A percentile compares a stretch with the other conserved stretches of the same genome.
These are phyloP conservation scores for Cyclotella sp. DNA, from an alignment of 108 stramenopile species.

Conservation along the genomic window DNA sequence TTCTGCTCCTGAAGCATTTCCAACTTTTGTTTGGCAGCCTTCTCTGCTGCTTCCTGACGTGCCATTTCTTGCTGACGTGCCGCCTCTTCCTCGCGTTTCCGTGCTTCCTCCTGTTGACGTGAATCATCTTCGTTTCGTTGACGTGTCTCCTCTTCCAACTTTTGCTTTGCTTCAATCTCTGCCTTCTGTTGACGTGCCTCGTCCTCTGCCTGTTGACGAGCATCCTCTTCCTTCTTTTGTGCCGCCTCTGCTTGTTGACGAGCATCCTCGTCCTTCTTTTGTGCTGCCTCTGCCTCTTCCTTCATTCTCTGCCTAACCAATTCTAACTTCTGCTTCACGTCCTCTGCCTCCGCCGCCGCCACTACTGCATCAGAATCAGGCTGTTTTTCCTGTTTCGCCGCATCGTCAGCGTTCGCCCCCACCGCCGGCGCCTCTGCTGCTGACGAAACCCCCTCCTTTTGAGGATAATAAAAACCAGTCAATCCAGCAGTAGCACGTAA, in stretches of 20 bases:
- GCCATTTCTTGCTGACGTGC: conserved; percentile 13
- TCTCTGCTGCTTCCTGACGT: not conserved
- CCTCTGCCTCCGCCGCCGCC: conserved; percentile 2
- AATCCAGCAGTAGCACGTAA: conserved; percentile 10
- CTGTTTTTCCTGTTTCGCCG: not conserved
- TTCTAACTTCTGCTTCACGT: conserved; percentile 12
- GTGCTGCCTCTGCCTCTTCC: conserved; percentile 10
- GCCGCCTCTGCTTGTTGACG: conserved; percentile 7
- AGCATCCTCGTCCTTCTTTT: conserved; percentile 1
- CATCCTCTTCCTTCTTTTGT: not conserved
- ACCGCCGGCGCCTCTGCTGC: no score
- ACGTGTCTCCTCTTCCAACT: not conserved
- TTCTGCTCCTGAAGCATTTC: not conserved
- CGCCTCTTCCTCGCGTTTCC: conserved; percentile 1
- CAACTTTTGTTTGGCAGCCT: not conserved
- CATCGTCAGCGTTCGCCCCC: no score
- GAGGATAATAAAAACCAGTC: conserved; percentile 7
- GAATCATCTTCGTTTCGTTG: not conserved
- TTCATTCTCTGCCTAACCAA: conserved; percentile 6
- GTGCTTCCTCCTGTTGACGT: conserved; percentile 2
- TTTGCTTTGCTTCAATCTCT: not conserved
- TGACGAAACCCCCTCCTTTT: no score
- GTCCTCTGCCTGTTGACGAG: not conserved
- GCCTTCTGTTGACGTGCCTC: not conserved
- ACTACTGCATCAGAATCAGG: not conserved